Evolutionary conservation across 805 yeast genomes (phyloP), one percentile per base, ranked within the genome.

Genomic region (Kodamaea sagamina): DNA sequence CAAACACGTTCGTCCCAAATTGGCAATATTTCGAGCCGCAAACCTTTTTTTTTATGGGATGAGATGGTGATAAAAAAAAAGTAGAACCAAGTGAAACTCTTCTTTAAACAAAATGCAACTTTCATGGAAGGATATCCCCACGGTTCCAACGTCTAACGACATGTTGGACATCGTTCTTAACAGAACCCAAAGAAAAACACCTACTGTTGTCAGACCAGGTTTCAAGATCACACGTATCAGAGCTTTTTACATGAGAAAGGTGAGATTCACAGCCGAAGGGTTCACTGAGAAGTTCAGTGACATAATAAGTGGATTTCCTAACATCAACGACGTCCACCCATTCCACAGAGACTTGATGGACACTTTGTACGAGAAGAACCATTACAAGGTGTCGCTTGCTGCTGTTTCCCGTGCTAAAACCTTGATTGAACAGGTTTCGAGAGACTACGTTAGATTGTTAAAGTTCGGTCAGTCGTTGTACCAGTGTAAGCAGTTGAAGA

Each of bases 331-430:
- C 63, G 86, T 93, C 45, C 99, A 93, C 67, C 99, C 99, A 2
- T 93, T 93, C 77, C 98, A 93, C 71, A 79, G 98, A 65, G 99
- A 93, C 71, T 77, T 93, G 66, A 87, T 93, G 90, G 98, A 93
- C 68, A 93, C 99, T 18, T 76, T 93, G 58, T 93, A 93, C 68
- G 99, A 93, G 70, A 90, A 95, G 74, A 93, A 93, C 67, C 99
- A 93, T 69, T 93, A 90, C 75, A 93, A 93, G 71, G 95, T 93
- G 50, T 90, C 97, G 11, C 75, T 93, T 54, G 97, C 98, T 53
- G 92, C 97, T 36, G 80, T 93, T 47, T 86, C 96, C 16, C 82
- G 93, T 63, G 97, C 99, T 35, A 93, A 89, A 68, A 81, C 95
- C 29, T 77, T 93, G 61, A 84, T 93, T 53, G 99, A 93, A 70